Base-by-base conservation (phyloP, 805 yeast genomes). In the Wickerhamiella spandovensis region DNA sequence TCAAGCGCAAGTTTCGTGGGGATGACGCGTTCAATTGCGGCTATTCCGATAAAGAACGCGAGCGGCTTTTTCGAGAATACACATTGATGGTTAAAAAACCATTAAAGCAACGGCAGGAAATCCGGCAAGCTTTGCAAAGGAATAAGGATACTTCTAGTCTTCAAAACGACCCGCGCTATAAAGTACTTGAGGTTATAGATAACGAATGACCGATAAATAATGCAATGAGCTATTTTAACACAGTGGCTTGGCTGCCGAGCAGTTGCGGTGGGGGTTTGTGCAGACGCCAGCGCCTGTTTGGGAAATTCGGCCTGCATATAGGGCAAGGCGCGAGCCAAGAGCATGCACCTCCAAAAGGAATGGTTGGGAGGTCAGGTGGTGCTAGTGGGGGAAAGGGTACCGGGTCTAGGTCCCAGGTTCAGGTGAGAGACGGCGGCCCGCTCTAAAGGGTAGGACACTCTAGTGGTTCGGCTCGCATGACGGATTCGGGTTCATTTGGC, bases 41-140 rank as follows among this genome's bases (percentile, higher is more conserved):
- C 2, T 44, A 70, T 4, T 38, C 67, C 2, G 72, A 68, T 15
- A 61, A 66, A 20, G 72, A 69, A 22, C 64, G 63, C 51, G 75
- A 72, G 52, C 60, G 57, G 41, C 46, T 63, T 3, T 73, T 67
- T 51, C 64, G 71, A n/a, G 72, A 69, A 47, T 67, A 48, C 41
- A 48, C 46, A 5, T 25, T 46, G 43, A 18, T 28, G 32, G 32
- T 8, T 7, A 43, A 43, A 17, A 22, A 24, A 24, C 12, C 18
- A 18, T 23, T 18, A 6, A 35, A 6, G 15, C 20, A 43, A 15
- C 28, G 45, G 4, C 28, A 23, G 24, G 20, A 23, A 7, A 7
- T 43, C 18, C 20, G 7, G 28, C 17, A 23, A 2, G 17, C 25
- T 13, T 10, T 22, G 44, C 12, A 18, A 41, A 10, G 7, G 13